phyloP scores from a whole-genome alignment of 2,329 filamentous ascomycete species.

The Exophiala sp. region DNA sequence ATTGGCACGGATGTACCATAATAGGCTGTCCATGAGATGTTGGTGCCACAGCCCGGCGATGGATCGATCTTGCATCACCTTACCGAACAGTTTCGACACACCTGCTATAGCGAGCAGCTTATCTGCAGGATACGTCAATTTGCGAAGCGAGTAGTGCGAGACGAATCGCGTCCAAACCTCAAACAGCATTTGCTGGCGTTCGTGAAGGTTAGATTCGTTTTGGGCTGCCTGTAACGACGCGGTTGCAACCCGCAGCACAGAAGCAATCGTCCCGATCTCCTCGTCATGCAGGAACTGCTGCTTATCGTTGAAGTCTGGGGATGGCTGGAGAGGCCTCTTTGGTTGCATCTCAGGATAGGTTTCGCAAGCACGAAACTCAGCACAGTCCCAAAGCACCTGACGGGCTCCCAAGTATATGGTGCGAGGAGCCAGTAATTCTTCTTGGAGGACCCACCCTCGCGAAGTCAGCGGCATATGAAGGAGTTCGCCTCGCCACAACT shows the following conservation, averaged over 20 bases:
- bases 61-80: constrained; percentile 8
- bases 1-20: constrained; percentile 16
- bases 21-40: constrained; percentile 10
- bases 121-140: constrained; percentile 17
- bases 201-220: background rate
- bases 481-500: constrained; percentile 16
- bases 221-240: background rate
- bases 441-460: constrained; percentile 41
- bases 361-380: constrained; percentile 10
- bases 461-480: constrained; percentile 30
- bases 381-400: constrained; percentile 40
- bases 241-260: constrained; percentile 2
- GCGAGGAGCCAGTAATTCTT: constrained; percentile 36
- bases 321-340: constrained; percentile 1
- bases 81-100: constrained; percentile 13
- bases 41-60: constrained; percentile 14
- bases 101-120: constrained; percentile 24
- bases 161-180: constrained; percentile 13
- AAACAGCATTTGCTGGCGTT: constrained; percentile 2
- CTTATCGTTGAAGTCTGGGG: background rate
- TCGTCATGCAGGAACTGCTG: constrained; percentile 9
- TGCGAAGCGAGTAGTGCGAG: constrained; percentile 14
- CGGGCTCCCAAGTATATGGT: constrained; percentile 36
- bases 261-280: constrained; percentile 10
- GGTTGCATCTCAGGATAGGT: constrained; percentile 13